These are phyloP conservation scores for Ceratobasidium sp. DNA, from an alignment of 1,284 basidiomycete species.

Conservation along the genomic window DNA sequence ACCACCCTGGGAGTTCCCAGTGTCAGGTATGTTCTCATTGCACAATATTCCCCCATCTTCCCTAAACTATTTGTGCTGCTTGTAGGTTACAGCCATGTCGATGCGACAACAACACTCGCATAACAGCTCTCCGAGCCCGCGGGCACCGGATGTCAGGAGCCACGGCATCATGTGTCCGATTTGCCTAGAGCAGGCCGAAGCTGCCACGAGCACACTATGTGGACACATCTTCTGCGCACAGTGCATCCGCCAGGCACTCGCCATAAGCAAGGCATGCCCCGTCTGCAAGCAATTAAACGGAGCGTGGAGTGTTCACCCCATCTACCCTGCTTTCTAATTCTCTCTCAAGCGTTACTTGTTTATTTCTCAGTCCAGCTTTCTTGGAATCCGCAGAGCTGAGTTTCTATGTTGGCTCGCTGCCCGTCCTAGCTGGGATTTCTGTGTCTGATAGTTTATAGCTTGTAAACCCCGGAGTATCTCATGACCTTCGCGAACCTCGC, in stretches of 20 bases:
- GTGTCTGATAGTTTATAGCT: conserved; percentile 38
- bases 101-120: background rate
- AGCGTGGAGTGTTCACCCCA: conserved; percentile 27
- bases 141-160: conserved; percentile 15
- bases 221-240: conserved; percentile 33
- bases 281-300: conserved; percentile 21
- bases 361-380: conserved; percentile 34
- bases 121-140: background rate
- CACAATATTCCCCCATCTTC: background rate
- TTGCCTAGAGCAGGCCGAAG: conserved; percentile 2
- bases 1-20: background rate
- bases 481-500: background rate
- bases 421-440: conserved; percentile 3
- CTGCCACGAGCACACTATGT: conserved; percentile 30
- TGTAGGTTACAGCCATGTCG: conserved; percentile 5
- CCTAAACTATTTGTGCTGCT: background rate
- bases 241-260: conserved; percentile 15
- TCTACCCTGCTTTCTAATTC: conserved; percentile 16
- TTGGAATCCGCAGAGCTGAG: background rate
- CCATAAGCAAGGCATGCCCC: conserved; percentile 9
- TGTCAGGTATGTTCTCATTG: conserved; percentile 9
- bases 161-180: conserved; percentile 35
- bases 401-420: too few species aligned
- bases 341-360: background rate
- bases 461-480: conserved; percentile 1